Base-by-base conservation (phyloP, 1,139 yeast species). In the Taphrina deformans region DNA sequence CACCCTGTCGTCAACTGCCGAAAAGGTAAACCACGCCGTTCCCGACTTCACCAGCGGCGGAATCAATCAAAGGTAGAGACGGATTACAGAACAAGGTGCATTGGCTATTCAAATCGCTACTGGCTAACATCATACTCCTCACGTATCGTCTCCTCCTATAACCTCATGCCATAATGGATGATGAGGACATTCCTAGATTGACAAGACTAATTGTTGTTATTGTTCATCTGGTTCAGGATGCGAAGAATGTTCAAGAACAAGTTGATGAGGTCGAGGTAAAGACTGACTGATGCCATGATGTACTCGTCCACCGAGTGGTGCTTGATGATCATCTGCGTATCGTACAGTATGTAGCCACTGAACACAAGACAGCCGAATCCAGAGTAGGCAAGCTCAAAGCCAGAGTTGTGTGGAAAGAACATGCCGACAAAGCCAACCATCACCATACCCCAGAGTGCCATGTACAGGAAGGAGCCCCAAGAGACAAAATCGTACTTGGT, bases 231-330 rank as follows among this genome's bases (percentile, higher is more conserved):
- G 72, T 84, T 81, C 71, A 90, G 78, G 55, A 90, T 81, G 68
- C 96, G 80, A 74, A 90, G 81, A 69, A 90, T 86, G 75, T 84
- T 85, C 70, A 90, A 76, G 78, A 90, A 90, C 77, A 90, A 80
- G 76, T 90, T 90, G 75, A 90, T 79, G 58, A 90, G 82, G 74
- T 90, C 97, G 79, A 90, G 81, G 75, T 90, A 90, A 67, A 90
- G 81, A 69, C 83, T 79, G 73, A 90, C 85, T 18, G 95, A 84
- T 61, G 96, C 90, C 56, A 88, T 84, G 21, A 92, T 82, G 71
- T 89, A 96, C 71, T 91, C 97, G 70, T 89, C 97, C 68, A 95
- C 87, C 73, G 88, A 88, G 71, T 83, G 87, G 67, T 86, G 87
- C 72, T 89, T 87, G 84, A 90, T 82, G 63, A 93, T 83, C 69